Conservation (phyloP, 1,284 basidiomycete species). For the Apiotrichum gracile region DNA sequence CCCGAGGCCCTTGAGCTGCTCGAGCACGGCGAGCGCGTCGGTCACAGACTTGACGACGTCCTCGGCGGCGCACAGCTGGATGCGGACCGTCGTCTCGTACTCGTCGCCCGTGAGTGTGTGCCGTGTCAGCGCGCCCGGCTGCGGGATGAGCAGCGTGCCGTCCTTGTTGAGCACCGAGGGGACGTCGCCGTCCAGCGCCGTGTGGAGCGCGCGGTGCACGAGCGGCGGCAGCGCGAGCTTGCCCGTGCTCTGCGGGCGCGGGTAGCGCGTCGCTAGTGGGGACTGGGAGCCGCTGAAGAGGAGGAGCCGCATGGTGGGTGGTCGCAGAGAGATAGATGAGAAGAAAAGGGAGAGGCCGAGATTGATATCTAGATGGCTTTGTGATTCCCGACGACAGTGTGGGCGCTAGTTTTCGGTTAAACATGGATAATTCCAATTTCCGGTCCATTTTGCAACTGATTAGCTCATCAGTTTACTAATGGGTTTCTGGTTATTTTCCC, state of each 20-base stretch:
- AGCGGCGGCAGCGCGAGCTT: constrained; percentile 39
- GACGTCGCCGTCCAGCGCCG: constrained; percentile 31
- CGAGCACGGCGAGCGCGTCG: constrained; percentile 23
- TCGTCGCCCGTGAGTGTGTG: constrained; percentile 11
- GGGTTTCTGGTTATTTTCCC: neutral
- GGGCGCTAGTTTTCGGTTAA: too few relatives aligned
- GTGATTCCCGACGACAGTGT: too few relatives aligned
- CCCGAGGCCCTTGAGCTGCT: constrained; percentile 25
- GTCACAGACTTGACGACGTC: constrained; percentile 14
- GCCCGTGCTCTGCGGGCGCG: constrained; percentile 28
- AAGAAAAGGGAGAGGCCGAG: neutral
- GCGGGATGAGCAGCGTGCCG: constrained; percentile 25
- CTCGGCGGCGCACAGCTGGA: constrained; percentile 20
- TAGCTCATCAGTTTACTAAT: neutral
- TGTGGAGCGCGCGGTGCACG: constrained; percentile 42
- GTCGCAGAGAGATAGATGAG: neutral
- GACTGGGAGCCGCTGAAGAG: constrained; percentile 43
- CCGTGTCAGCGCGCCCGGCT: constrained; percentile 27
- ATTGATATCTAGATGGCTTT: too few relatives aligned
- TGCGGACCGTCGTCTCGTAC: constrained; percentile 43
- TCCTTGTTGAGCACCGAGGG: constrained; percentile 15
- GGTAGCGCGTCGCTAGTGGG: constrained; percentile 37
- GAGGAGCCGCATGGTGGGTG: constrained; percentile 21
- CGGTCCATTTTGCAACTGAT: too few relatives aligned
- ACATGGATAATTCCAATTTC: too few relatives aligned